Base-by-base conservation (phyloP, 2,329 filamentous ascomycete genomes). In the Penicillium thymicola region DNA sequence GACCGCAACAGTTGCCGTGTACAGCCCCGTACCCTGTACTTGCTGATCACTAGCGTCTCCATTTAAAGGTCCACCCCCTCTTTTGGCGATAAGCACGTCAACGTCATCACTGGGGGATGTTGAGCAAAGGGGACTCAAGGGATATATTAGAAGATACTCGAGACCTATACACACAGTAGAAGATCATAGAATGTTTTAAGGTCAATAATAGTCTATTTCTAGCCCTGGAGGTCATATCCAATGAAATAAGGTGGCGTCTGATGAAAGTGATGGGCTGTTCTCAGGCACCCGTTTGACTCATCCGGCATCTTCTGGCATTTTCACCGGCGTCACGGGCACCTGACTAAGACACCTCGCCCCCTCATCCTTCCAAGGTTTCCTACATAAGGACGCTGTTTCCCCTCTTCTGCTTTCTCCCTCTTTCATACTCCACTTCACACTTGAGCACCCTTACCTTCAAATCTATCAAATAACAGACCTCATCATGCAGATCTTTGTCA, bases 401-500 rank as follows among this genome's bases (percentile, higher is more conserved):
- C 62, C 68, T 63, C 67, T 66, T 42, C 28, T 59, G 57, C 59
- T 42, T 60, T 60, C 57, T 54, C 56, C 54, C 59, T 60, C 58
- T 59, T 61, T 68, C 63, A 43, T 28, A 56, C 54, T 59, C 48
- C 53, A 55, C 56, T 46, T 46, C 21, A 36, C 42, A 18, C 21
- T 34, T 25, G 21, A 46, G 43, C 28, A 32, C 18, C 42, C n/a
- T 64, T 63, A 51, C 57, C 57, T 54, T 53, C 44, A 53, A 57
- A 46, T 16, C 52, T n/a, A 57, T 52, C 54, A 45, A 59, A 38
- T 58, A 48, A 53, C 55, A 58, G 46, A 58, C 59, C 51, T 56
- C 78, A 86, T 66, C 77, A 95, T 96, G 92, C 92, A 96, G 85
- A 96, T 97, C 84, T 97, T 96, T 79, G 92, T 96, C 72, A 96